Evolutionary conservation across 23 red algal species (phyloP), one percentile per base, ranked within the genome.

Genomic region (Rhodosorus marinus): DNA sequence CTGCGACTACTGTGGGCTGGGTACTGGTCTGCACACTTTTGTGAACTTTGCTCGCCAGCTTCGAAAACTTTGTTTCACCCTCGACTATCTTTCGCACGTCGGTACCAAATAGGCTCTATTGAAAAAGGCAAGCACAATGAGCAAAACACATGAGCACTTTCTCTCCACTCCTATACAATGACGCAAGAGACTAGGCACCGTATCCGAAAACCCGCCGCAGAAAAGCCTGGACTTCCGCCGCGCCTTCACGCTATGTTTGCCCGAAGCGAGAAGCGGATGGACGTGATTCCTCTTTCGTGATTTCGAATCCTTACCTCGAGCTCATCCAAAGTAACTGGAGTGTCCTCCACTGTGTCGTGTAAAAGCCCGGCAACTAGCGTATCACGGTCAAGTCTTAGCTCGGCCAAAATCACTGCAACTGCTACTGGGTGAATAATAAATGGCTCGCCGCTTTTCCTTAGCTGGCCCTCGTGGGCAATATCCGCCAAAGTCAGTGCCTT

Each of bases 41-140:
- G 51, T 71, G 67, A 35, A 86, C 57, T 27, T 78, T 79, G 46
- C 55, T 60, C 19, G 87, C 68, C 2, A 94, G 69, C 60, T 82
- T 82, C 38, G 36, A 70, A 1, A 94, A 55, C 64, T 94, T 94
- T 0, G 87, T 81, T 70, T 94, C 87, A 9, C 87, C 87, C 64
- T 94, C 87, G 11, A 94, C 77, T 47, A 94, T 81, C 2, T 62
- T 55, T 8, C 69, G 65, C 29, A 94, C 87, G 57, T 82, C 87
- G 28, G 59, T 48, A 1, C 87, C 87, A 60, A 94, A 94, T 22
- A 83, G 41, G n/a, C n/a, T n/a, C n/a, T n/a, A n/a, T n/a, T n/a
- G n/a, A n/a, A n/a, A n/a, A n/a, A n/a, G n/a, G n/a, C n/a, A n/a
- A n/a, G n/a, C n/a, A n/a, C n/a, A n/a, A n/a, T n/a, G n/a, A n/a